These are phyloP conservation scores for Ascochyta viciae-villosae DNA, from an alignment of 2,329 filamentous ascomycete genomes.

Conservation along the genomic window DNA sequence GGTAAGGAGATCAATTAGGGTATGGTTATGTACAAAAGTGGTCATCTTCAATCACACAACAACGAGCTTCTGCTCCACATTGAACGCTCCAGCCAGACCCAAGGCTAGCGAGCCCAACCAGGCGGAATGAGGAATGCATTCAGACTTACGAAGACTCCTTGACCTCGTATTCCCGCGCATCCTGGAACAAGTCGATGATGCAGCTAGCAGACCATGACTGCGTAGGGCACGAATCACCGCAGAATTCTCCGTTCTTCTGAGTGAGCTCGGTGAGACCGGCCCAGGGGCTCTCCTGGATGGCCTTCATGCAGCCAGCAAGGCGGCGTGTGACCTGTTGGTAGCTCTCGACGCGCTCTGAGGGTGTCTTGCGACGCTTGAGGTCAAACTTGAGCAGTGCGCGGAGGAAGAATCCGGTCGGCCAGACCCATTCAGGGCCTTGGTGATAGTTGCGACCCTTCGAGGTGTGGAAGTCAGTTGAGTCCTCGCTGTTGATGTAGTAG, in stretches of 20 bases:
- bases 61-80: not conserved
- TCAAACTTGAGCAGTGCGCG: constrained; percentile 92
- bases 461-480: constrained; percentile 88
- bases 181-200: constrained; percentile 94
- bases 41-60: not conserved
- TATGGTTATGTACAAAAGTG: constrained; percentile 3
- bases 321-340: constrained; percentile 94
- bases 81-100: not conserved
- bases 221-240: constrained; percentile 90
- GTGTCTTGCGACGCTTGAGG: constrained; percentile 70
- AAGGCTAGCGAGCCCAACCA: not conserved
- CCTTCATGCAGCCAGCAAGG: constrained; percentile 82
- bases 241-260: constrained; percentile 84
- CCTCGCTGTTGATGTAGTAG: constrained; percentile 94
- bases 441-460: constrained; percentile 97
- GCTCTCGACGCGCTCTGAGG: constrained; percentile 78
- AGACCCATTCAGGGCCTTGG: constrained; percentile 97
- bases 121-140: not conserved
- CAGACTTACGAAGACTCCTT: constrained; percentile 14
- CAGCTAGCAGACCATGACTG: constrained; percentile 97
- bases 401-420: constrained; percentile 96
- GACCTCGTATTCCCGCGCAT: constrained; percentile 63
- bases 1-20: not conserved
- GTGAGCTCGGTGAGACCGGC: constrained; percentile 92
- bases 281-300: constrained; percentile 82